phyloP scores from a whole-genome alignment of 148 eudicot genomes.

The Camellia japonica region DNA sequence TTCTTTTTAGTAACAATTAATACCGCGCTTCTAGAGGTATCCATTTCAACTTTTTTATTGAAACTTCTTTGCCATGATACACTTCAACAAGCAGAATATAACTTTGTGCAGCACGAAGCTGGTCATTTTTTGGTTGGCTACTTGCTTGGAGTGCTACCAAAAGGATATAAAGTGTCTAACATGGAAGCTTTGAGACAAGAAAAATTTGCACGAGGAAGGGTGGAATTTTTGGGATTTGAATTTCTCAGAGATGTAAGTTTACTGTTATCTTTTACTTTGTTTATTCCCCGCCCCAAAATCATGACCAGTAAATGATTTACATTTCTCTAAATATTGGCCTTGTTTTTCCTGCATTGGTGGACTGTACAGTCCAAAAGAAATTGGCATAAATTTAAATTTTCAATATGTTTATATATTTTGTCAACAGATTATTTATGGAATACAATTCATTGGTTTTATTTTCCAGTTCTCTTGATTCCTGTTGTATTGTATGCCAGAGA shows the following conservation, averaged over 20 bases:
- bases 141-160: slow-evolving; percentile 48
- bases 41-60: background rate
- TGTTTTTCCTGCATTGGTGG: background rate
- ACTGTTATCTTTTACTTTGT: background rate
- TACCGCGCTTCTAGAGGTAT: background rate
- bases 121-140: slow-evolving; percentile 54
- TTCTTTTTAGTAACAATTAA: background rate
- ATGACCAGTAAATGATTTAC: background rate
- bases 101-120: slow-evolving; percentile 49
- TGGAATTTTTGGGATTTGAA: slow-evolving; percentile 41
- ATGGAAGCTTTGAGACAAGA: slow-evolving; percentile 26
- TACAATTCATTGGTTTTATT: background rate
- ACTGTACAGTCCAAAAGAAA: background rate
- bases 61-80: background rate
- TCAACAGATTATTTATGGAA: background rate
- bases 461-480: background rate
- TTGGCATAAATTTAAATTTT: background rate
- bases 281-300: background rate
- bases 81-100: background rate
- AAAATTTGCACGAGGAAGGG: slow-evolving; percentile 28
- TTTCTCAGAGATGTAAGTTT: slow-evolving; percentile 38
- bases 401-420: background rate
- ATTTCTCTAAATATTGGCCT: background rate
- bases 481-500: background rate
- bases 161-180: slow-evolving; percentile 30